Base-by-base conservation (phyloP, 2,329 filamentous ascomycete species). In the Rhytidhysteron rufulum region DNA sequence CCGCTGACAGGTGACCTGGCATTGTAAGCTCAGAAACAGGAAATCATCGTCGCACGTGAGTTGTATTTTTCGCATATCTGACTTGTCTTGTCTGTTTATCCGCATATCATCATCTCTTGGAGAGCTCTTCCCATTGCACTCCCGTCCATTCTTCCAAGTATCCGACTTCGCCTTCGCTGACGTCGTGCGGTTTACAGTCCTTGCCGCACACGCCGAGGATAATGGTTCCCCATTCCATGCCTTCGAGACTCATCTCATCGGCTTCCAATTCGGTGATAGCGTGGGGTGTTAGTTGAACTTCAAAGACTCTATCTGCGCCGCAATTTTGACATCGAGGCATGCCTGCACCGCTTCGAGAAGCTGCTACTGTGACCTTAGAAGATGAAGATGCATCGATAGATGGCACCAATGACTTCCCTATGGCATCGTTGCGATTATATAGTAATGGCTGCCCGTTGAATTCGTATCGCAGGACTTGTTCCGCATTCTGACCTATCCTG, bases 211-310 rank as follows among this genome's bases (percentile, higher is more conserved):
- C 88, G 0, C 82, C 89, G 27, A 97, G 72, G 42, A 98, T 80
- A 7, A 98, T 78, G 1, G 89, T 97, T 0, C 91, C 91, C 93
- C 93, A 98, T 57, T 98, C 93, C 93, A 98, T 98, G 0, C 90
- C 93, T 37, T 72, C 95, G 77, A 69, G 68, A 50, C 49, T 70
- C 71, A 66, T 69, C 63, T 90, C 86, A 8, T 79, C 78, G 2
- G 78, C 82, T 71, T 97, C 93, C 39, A 97, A 72, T 72, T 94
- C 86, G 21, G 82, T 80, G 55, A 98, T 98, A 3, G 89, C 84
- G 60, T 95, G 86, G 30, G 93, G 93, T 51, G 85, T 90, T 49
- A 98, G 72, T 73, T 98, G 93, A 43, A 95, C 74, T 73, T 98
- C 93, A 62, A 97, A 97, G 11, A 85, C 80, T 47, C 91, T 80